phyloP scores from a whole-genome alignment of 164 flowering plant genomes.

The Vitis riparia region DNA sequence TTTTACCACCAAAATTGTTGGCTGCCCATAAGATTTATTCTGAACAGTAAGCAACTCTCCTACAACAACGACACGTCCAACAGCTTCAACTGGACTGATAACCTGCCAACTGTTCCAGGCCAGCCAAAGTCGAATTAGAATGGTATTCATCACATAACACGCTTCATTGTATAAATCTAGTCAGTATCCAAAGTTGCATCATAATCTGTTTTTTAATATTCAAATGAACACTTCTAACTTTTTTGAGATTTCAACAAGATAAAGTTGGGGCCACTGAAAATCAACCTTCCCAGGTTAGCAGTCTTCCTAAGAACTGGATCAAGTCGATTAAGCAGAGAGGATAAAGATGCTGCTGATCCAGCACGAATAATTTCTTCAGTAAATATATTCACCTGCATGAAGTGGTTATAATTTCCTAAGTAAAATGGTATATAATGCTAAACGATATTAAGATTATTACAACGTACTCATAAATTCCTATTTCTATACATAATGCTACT shows the following conservation, averaged over 20 bases:
- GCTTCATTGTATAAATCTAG: background rate
- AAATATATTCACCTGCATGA: constrained; percentile 76
- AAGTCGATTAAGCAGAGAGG: constrained; percentile 86
- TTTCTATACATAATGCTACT: too few species aligned
- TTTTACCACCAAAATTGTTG: constrained; percentile 87
- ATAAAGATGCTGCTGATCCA: constrained; percentile 96
- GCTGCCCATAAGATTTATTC: constrained; percentile 66
- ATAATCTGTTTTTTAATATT: background rate
- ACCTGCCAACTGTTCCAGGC: constrained; percentile 91
- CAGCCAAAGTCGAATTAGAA: constrained; percentile 25
- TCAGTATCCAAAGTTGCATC: background rate
- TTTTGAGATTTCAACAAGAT: constrained; percentile 8
- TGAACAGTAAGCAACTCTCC: constrained; percentile 92
- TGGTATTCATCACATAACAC: background rate
- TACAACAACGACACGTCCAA: constrained; percentile 81
- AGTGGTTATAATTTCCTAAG: constrained; percentile 4
- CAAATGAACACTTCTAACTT: background rate
- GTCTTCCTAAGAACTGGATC: constrained; percentile 90
- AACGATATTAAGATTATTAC: too few species aligned
- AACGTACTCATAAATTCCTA: too few species aligned
- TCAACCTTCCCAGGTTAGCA: constrained; percentile 90
- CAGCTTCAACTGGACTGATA: constrained; percentile 91
- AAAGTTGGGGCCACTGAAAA: constrained; percentile 3
- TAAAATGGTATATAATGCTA: background rate
- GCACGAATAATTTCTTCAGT: constrained; percentile 98